Evolutionary conservation across 129 eudicot genomes (phyloP), one percentile per base, ranked within the genome.

Genomic region (Mikania micrantha): DNA sequence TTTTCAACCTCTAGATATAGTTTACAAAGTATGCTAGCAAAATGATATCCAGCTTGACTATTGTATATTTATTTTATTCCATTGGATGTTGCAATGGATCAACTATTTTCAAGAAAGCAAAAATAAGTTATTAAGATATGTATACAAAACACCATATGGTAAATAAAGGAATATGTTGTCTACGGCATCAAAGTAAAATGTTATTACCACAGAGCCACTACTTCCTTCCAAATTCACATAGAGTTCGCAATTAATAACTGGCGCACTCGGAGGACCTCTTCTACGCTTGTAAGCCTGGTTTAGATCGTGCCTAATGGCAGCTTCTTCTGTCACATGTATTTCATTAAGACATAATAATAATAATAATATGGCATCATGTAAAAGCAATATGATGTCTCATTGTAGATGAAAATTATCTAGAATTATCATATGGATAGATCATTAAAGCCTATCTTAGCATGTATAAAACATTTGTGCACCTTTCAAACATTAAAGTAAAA

Each of bases 151-250:
- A 22, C 59, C 59, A 21, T 21, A 52, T 21, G 32, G 32, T 11
- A 24, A 17, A 54, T 54, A 54, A 12, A 54, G 31, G 15, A 21
- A 22, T 25, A 25, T 10, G 25, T 54, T 25, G 61, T 13, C 19
- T 3, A 12, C 16, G 17, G 4, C n/a, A 67, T 19, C 20, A 36
- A 22, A 35, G 20, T 38, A 41, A 49, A 44, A 29, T 27, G 40
- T 2, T 32, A 22, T 70, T 85, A 88, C 96, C 96, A 38, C 29
- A 47, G 83, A 35, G 47, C 61, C 72, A 76, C 85, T 75, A 72
- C 80, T 80, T 58, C 78, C 87, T 66, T 86, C 95, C 67, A 77
- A 57, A 66, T 84, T 78, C 29, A 85, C 81, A 19, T 69, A 84
- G 12, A 73, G 57, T 67, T 88, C 86, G 15, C 82, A 83, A 31